Base-by-base conservation (phyloP, 1,284 basidiomycete species). In the Heterobasidion irregulare region DNA sequence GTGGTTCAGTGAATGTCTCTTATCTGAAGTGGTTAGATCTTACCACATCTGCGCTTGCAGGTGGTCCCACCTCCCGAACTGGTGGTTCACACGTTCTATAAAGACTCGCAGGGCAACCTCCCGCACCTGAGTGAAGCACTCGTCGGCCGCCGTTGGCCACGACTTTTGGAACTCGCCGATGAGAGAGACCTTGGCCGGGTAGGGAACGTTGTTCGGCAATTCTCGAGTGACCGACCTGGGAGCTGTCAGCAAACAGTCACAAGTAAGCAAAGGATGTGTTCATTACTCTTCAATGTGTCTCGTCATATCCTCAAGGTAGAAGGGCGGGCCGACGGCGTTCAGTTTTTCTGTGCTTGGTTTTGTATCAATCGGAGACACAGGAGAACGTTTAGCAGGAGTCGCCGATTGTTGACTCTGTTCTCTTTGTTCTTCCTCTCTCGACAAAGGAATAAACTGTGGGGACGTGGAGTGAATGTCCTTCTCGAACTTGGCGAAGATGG, bases 391-490 rank as follows among this genome's bases (percentile, higher is more conserved):
- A 8, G 2, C 38, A 41, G n/a, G n/a, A 47, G 41, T 53, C 50
- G 38, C 3, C 47, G 7, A 13, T 13, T 43, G 35, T 48, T 35
- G 10, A 13, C 6, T 10, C 8, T 44, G 15, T 19, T 32, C 45
- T 35, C 26, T 9, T 47, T 34, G 19, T 44, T 16, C 9, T 12
- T 47, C 49, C 13, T 50, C 18, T 8, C 19, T 55, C 43, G 15
- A 10, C 4, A 18, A 13, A 8, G 54, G 53, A 4, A 50, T n/a
- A 49, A 78, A 79, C 36, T 75, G 67, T 0, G 77, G 76, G 10
- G 70, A 61, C 0, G 75, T 78, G 1, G 50, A 53, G 47, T 68
- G 67, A 44, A 80, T 72, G 2, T 65, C 61, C 1, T 33, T 51
- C 60, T 72, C 73, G 56, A 75, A 74, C 5, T 47, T 52, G 0